These are phyloP conservation scores for Arachis hypogaea DNA, from an alignment of 306 rosid species.

Conservation along the genomic window DNA sequence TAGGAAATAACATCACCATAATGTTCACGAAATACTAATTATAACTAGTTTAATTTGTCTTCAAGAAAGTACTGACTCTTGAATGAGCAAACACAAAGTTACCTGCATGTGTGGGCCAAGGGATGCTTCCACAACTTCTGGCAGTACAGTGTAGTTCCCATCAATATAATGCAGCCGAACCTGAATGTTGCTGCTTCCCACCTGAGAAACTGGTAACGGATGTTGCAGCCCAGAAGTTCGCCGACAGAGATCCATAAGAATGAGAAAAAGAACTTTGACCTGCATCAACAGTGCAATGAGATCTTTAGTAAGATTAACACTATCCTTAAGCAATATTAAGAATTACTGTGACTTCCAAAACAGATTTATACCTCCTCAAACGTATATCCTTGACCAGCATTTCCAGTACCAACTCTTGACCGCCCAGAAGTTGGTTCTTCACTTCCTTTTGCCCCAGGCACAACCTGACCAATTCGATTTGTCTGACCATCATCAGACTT, in stretches of 20 bases:
- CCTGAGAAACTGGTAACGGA: constrained; percentile 93
- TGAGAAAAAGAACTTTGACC: constrained; percentile 89
- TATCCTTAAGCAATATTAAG: constrained; percentile 22
- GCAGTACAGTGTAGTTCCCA: constrained; percentile 89
- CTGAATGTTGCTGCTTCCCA: constrained; percentile 83
- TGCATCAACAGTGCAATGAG: constrained; percentile 44
- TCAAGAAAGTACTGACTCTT: constrained; percentile 9
- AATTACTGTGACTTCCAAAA: constrained; percentile 2
- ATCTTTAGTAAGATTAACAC: constrained; percentile 21
- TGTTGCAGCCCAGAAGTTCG: constrained; percentile 75
- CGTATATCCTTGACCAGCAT: constrained; percentile 97
- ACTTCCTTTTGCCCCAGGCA: constrained; percentile 68
- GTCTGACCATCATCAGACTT: constrained; percentile 78
- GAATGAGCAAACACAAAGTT: constrained; percentile 30
- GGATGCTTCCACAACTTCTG: constrained; percentile 94
- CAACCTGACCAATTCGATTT: constrained; percentile 62
- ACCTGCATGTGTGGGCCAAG: constrained; percentile 98
- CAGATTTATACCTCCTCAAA: constrained; percentile 76
- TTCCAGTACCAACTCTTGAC: constrained; percentile 86
- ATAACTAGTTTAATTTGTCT: constrained; percentile 25
- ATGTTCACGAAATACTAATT: constrained; percentile 17
- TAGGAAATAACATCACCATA: too few species aligned
- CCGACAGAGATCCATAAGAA: constrained; percentile 88
- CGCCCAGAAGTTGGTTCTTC: constrained; percentile 79
- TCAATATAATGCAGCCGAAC: constrained; percentile 94